Conservation (phyloP, 73 alveolate genomes). For the Symbiodinium pilosum region DNA sequence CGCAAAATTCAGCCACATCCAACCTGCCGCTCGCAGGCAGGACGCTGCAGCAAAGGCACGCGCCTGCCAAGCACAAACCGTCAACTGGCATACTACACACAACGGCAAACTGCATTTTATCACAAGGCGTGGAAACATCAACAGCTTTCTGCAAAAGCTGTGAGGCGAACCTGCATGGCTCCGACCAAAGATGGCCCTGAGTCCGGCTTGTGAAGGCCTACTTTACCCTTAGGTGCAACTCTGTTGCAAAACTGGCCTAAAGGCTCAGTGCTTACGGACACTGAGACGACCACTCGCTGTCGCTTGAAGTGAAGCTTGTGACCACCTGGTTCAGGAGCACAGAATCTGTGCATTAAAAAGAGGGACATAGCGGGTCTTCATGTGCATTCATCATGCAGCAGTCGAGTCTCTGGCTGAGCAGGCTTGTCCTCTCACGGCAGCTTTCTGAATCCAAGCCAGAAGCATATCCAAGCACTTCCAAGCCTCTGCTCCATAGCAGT, state of each 20-base stretch:
- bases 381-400: neutral
- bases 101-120: no score
- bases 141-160: no score
- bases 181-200: neutral
- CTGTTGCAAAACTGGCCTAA: no score
- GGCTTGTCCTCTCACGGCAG: neutral
- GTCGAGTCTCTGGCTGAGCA: neutral
- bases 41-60: constrained; percentile 55
- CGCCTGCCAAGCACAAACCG: constrained; percentile 38
- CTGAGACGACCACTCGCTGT: neutral
- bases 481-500: neutral
- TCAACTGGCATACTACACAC: no score
- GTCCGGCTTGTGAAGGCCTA: neutral
- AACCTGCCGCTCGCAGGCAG: constrained; percentile 72
- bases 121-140: no score
- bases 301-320: constrained; percentile 18
- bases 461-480: neutral
- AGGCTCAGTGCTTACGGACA: no score
- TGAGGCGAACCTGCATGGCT: neutral
- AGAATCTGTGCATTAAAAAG: no score
- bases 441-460: neutral
- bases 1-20: no score
- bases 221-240: no score
- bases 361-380: neutral
- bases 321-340: neutral